phyloP scores from a whole-genome alignment of 2,329 filamentous ascomycete genomes.

The Emergomyces orientalis region DNA sequence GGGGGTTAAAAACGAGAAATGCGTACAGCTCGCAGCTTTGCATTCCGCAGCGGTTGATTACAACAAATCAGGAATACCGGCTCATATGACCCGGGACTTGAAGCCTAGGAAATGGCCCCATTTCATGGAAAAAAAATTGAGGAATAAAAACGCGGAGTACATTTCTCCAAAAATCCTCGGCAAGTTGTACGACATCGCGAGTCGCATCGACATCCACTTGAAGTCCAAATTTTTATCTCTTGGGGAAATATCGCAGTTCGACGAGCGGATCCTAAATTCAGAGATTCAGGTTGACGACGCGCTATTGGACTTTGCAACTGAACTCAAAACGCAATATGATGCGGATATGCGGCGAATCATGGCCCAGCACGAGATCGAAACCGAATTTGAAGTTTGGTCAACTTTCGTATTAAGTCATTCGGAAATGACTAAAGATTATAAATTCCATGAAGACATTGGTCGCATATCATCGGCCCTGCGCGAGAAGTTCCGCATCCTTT shows the following conservation, averaged over 20 bases:
- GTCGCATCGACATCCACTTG: conserved; percentile 59
- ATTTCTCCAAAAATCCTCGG: conserved; percentile 64
- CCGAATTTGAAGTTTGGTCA: conserved; percentile 88
- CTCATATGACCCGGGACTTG: conserved; percentile 54
- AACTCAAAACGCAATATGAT: conserved; percentile 72
- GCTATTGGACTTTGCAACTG: conserved; percentile 49
- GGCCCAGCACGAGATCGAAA: conserved; percentile 71
- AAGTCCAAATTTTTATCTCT: conserved; percentile 50
- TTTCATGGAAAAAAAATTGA: conserved; percentile 66
- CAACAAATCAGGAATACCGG: conserved; percentile 76
- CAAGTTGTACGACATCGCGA: conserved; percentile 68
- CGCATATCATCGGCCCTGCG: conserved; percentile 57
- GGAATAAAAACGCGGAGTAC: conserved; percentile 46
- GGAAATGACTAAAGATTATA: conserved; percentile 66
- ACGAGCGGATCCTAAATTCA: conserved; percentile 57
- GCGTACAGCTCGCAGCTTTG: conserved; percentile 64
- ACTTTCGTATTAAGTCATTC: conserved; percentile 73
- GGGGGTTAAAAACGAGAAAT: conserved; percentile 60
- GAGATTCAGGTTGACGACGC: conserved; percentile 49
- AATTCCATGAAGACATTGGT: conserved; percentile 74
- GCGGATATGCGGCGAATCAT: conserved; percentile 66
- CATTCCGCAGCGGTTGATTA: conserved; percentile 94
- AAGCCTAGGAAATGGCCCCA: conserved; percentile 64
- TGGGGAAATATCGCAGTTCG: conserved; percentile 45
- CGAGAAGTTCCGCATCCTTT: conserved; percentile 57